These are phyloP conservation scores for Tetracentron sinense DNA, from an alignment of 164 flowering plant genomes.

Conservation along the genomic window DNA sequence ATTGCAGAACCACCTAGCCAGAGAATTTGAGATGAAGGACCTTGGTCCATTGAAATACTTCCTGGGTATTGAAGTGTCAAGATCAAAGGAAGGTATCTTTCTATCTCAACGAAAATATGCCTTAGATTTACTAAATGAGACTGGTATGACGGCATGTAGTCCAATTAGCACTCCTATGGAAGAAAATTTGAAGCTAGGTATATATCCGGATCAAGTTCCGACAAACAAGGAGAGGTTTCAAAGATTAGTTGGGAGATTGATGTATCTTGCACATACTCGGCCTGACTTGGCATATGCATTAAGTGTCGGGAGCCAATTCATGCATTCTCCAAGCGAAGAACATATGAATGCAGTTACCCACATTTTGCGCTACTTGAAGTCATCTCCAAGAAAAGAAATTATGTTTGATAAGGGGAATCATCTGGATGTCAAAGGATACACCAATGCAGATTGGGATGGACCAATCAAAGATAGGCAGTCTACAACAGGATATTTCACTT, in stretches of 20 bases:
- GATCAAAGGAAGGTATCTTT: background rate
- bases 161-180: background rate
- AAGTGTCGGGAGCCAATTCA: slow-evolving; percentile 1
- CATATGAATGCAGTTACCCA: background rate
- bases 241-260: slow-evolving; percentile 5
- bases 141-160: background rate
- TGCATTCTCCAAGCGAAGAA: background rate
- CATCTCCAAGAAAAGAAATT: background rate
- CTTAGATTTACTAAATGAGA: background rate
- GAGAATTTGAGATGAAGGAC: background rate
- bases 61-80: background rate
- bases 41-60: background rate
- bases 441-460: slow-evolving; percentile 2
- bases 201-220: background rate
- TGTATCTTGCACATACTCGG: no score
- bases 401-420: background rate
- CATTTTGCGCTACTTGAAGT: background rate
- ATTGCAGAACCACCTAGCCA: background rate
- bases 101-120: background rate
- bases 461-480: background rate
- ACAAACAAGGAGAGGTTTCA: background rate
- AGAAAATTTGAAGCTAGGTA: background rate
- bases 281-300: background rate
- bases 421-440: background rate
- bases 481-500: slow-evolving; percentile 1